Percentiles rank a stretch among this genome's conserved stretches.
These are phyloP conservation scores for Beauveria scarabaeidicola DNA, from an alignment of 2,329 filamentous ascomycete genomes.

Conservation along the genomic window DNA sequence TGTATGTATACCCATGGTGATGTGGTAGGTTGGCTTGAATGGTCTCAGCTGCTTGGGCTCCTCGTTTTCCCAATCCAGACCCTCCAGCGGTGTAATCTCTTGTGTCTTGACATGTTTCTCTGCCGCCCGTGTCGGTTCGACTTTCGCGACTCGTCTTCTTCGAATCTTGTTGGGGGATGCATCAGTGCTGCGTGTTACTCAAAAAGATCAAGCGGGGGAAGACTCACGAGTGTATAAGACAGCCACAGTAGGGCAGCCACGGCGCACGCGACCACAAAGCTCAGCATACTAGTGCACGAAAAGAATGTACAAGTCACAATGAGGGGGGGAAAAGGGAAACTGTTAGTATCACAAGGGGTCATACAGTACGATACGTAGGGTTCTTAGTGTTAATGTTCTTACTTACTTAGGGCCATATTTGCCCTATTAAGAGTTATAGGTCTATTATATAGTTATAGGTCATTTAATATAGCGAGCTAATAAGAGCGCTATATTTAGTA, in stretches of 20 bases:
- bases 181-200: neutral
- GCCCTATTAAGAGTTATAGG: too few species aligned
- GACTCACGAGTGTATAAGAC: neutral
- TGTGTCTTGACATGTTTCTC: neutral
- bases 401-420: too few species aligned
- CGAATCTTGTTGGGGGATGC: neutral
- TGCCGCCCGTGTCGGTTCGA: neutral
- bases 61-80: constrained; percentile 1
- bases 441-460: too few species aligned
- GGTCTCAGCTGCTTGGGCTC: constrained; percentile 15
- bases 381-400: too few species aligned
- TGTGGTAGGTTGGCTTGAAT: constrained; percentile 44
- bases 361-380: too few species aligned
- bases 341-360: too few species aligned
- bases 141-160: neutral
- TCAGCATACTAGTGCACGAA: neutral
- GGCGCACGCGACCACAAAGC: neutral
- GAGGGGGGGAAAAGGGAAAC: neutral
- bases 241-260: neutral
- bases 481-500: too few species aligned
- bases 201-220: neutral
- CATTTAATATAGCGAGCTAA: too few species aligned
- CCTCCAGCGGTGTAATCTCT: neutral
- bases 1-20: constrained; percentile 41
- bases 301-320: neutral